phyloP scores from a whole-genome alignment of 768 basidiomycete species.

The Xerocomellus intermedius region DNA sequence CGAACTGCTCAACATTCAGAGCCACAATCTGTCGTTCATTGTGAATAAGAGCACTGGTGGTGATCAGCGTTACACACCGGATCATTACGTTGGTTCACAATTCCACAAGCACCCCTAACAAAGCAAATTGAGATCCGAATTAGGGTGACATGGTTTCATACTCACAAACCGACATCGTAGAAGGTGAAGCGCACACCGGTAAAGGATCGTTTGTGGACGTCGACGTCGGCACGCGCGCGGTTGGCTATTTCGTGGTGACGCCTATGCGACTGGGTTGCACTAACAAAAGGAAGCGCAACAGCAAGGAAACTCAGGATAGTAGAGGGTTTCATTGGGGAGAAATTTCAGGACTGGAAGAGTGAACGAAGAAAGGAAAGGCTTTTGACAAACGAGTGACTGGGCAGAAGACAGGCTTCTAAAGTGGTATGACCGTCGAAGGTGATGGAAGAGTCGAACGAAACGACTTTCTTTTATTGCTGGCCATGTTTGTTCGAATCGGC shows the following conservation, averaged over 20 bases:
- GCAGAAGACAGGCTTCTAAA: slow-evolving; percentile 10
- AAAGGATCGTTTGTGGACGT: slow-evolving; percentile 35
- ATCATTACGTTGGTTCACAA: slow-evolving; percentile 35
- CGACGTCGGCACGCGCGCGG: slow-evolving; percentile 40
- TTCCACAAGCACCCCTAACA: slow-evolving; percentile 56
- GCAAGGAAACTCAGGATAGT: slow-evolving; percentile 35
- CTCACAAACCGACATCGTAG: slow-evolving; percentile 53
- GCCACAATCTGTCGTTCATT: slow-evolving; percentile 24
- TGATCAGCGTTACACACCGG: slow-evolving; percentile 2
- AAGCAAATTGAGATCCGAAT: not conserved
- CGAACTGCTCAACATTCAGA: slow-evolving; percentile 44
- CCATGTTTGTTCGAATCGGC: slow-evolving; percentile 22
- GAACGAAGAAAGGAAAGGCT: not conserved
- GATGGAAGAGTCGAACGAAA: not conserved
- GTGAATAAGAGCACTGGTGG: not conserved
- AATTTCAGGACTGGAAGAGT: not conserved
- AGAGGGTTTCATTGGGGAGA: slow-evolving; percentile 24
- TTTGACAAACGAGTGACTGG: slow-evolving; percentile 24
- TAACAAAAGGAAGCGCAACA: slow-evolving; percentile 34
- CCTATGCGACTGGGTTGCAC: slow-evolving; percentile 25
- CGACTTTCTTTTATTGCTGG: not conserved
- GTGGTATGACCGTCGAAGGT: slow-evolving; percentile 1
- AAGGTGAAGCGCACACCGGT: slow-evolving; percentile 46
- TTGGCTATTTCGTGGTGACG: slow-evolving; percentile 48
- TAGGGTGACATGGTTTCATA: not conserved